Conservation (phyloP, 352 stramenopile species). For the Achlya hypogyna region DNA sequence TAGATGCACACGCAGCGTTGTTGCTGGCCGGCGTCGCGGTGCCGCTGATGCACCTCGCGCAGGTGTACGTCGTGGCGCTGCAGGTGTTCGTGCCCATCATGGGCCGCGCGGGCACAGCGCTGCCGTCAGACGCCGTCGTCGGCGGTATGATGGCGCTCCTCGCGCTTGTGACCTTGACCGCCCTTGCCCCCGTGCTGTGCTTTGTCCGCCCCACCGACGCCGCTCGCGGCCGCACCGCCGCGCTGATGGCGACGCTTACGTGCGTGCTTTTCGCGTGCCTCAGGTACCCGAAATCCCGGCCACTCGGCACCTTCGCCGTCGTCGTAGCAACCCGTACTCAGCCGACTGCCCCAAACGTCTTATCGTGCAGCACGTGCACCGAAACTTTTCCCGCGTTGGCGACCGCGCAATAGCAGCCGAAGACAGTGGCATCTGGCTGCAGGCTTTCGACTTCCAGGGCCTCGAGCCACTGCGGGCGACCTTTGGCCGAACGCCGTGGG, state of each 20-base stretch:
- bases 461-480: constrained; percentile 35
- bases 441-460: constrained; percentile 58
- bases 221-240: constrained; percentile 29
- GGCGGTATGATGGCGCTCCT: constrained; percentile 34
- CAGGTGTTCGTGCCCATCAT: constrained; percentile 73
- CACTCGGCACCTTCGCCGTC: background rate
- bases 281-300: too few species aligned
- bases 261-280: constrained; percentile 40
- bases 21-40: constrained; percentile 36
- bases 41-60: constrained; percentile 51
- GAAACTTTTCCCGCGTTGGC: constrained; percentile 20
- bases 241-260: constrained; percentile 30
- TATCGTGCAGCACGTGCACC: constrained; percentile 59
- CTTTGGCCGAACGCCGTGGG: constrained; percentile 44
- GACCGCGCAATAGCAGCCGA: constrained; percentile 10
- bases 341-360: constrained; percentile 54
- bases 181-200: constrained; percentile 39
- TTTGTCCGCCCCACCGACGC: constrained; percentile 44
- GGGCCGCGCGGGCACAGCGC: constrained; percentile 40
- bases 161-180: background rate
- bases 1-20: background rate
- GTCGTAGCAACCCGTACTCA: constrained; percentile 69
- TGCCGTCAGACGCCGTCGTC: constrained; percentile 49
- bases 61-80: constrained; percentile 43
- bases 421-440: constrained; percentile 66